Percentiles rank a stretch among this genome's conserved stretches.
phyloP scores from a whole-genome alignment of 257 asterid species.

The Thymus mandschuricus region DNA sequence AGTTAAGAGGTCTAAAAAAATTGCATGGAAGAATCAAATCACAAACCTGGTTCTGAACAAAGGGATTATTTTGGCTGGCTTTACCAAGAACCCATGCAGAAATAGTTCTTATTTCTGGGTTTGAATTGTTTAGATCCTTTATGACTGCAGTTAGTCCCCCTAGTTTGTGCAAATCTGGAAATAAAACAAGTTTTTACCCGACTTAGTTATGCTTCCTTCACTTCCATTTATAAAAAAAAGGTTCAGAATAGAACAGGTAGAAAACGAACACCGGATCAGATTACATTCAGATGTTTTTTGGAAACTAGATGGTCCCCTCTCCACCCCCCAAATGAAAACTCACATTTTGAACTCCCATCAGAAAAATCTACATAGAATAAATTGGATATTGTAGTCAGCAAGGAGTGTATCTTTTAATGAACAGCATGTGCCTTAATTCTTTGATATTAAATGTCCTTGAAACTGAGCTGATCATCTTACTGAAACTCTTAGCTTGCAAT shows the following conservation, averaged over 20 bases:
- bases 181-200: constrained; percentile 16
- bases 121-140: constrained; percentile 53
- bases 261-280: not conserved
- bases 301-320: not conserved
- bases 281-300: not conserved
- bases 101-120: constrained; percentile 58
- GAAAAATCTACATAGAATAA: not conserved
- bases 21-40: constrained; percentile 13
- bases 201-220: constrained; percentile 7
- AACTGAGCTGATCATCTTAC: not conserved
- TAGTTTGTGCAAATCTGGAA: constrained; percentile 73
- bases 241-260: not conserved
- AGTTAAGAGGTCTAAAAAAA: constrained; percentile 11
- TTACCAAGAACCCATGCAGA: constrained; percentile 87
- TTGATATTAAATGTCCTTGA: not conserved
- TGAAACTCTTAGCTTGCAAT: not conserved
- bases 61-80: constrained; percentile 86
- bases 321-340: not conserved
- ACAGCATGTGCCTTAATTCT: not conserved
- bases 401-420: not conserved
- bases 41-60: constrained; percentile 79
- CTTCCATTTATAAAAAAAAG: not conserved
- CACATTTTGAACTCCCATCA: constrained; percentile 17
- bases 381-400: not conserved
- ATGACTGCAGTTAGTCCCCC: constrained; percentile 69